These are phyloP conservation scores for Tetradesmus lagerheimii DNA, from an alignment of 139 green algal genomes.

Conservation along the genomic window DNA sequence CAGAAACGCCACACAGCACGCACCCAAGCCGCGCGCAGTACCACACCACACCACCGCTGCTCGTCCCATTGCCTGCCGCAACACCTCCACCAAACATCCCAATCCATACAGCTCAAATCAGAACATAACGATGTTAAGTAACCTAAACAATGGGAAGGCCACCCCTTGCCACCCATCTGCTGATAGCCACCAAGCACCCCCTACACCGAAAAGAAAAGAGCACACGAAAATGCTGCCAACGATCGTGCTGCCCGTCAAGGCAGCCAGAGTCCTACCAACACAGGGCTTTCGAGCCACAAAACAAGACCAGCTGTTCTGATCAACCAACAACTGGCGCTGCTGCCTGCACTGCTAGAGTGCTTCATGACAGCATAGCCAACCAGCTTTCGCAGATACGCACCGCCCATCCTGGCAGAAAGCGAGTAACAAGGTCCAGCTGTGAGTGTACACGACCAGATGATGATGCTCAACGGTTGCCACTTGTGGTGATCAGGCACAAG, in stretches of 20 bases:
- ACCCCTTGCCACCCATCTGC: not conserved
- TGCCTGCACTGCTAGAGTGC: too few relatives aligned
- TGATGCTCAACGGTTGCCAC: not conserved
- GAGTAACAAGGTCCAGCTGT: not conserved
- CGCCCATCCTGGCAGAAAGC: not conserved
- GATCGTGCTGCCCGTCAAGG: too few relatives aligned
- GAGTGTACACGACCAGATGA: not conserved
- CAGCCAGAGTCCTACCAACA: too few relatives aligned
- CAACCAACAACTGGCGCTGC: too few relatives aligned
- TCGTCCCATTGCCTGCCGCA: too few relatives aligned
- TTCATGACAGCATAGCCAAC: not conserved
- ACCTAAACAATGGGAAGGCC: too few relatives aligned
- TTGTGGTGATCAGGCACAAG: not conserved
- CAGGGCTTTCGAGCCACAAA: too few relatives aligned
- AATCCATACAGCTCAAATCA: not conserved
- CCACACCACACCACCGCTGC: not conserved
- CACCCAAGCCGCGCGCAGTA: too few relatives aligned
- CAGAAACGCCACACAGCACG: too few relatives aligned
- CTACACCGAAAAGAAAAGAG: not conserved
- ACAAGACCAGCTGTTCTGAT: too few relatives aligned
- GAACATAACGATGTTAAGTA: not conserved
- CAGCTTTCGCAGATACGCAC: not conserved
- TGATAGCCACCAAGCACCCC: not conserved
- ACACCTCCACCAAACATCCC: not conserved
- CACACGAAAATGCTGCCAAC: not conserved